These are phyloP conservation scores for Sarcomyxa edulis DNA, from an alignment of 768 basidiomycete genomes.

Conservation along the genomic window DNA sequence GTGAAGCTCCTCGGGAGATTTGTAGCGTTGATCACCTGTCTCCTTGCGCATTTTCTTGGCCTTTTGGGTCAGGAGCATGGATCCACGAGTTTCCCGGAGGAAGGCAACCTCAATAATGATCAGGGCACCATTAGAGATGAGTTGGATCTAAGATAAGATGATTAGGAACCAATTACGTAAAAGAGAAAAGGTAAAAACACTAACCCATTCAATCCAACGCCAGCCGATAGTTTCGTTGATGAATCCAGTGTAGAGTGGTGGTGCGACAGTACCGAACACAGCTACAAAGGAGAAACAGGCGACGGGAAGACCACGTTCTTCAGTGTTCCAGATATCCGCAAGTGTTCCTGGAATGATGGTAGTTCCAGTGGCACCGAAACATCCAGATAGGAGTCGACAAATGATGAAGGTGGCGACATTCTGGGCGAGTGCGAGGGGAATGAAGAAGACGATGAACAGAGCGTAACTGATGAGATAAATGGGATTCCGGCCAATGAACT, in stretches of 20 bases:
- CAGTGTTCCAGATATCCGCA: constrained; percentile 8
- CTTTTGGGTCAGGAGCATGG: constrained; percentile 62
- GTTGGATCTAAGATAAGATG: too few relatives aligned
- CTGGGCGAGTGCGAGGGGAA: too few relatives aligned
- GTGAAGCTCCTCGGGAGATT: constrained; percentile 62
- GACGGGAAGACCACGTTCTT: constrained; percentile 70
- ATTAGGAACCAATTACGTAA: neutral
- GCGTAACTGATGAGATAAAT: too few relatives aligned
- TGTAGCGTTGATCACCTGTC: constrained; percentile 59
- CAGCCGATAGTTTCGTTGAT: constrained; percentile 54
- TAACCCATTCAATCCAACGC: constrained; percentile 84
- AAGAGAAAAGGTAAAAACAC: constrained; percentile 38
- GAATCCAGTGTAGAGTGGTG: constrained; percentile 61
- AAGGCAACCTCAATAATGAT: constrained; percentile 44
- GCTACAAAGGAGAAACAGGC: constrained; percentile 60
- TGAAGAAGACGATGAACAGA: too few relatives aligned
- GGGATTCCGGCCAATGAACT: too few relatives aligned
- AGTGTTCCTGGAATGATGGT: constrained; percentile 13
- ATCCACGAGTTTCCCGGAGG: constrained; percentile 69
- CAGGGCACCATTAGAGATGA: constrained; percentile 40
- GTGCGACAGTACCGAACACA: constrained; percentile 57
- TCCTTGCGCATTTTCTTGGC: constrained; percentile 61
- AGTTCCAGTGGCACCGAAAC: constrained; percentile 11
- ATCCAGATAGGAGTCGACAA: constrained; percentile 8
- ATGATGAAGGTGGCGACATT: constrained; percentile 20